These are phyloP conservation scores for Alloascoidea hylecoeti DNA, from an alignment of 805 yeast genomes.

Conservation along the genomic window DNA sequence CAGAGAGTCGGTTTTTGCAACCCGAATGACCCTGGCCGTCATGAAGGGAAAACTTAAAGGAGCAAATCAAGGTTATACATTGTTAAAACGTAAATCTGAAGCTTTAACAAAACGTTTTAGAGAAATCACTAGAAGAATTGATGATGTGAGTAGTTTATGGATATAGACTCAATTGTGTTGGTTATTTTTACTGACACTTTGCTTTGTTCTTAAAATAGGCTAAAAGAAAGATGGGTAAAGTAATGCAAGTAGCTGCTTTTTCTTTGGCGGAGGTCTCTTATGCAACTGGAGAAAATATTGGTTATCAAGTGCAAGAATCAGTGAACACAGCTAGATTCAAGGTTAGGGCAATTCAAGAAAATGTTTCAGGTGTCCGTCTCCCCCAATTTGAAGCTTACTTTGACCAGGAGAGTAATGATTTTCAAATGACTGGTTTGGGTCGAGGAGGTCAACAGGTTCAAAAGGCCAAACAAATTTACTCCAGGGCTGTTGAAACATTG, in stretches of 20 bases:
- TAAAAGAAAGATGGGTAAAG: constrained; percentile 93
- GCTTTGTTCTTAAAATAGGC: constrained; percentile 22
- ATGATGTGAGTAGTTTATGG: constrained; percentile 33
- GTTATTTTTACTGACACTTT: neutral
- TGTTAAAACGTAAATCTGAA: constrained; percentile 90
- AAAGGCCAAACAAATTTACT: constrained; percentile 83
- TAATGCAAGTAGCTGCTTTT: constrained; percentile 97
- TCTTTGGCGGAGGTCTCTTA: constrained; percentile 94
- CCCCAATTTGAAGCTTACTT: constrained; percentile 85
- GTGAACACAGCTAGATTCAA: constrained; percentile 81
- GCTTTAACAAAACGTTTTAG: constrained; percentile 94
- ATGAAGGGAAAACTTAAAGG: constrained; percentile 96
- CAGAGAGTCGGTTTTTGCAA: constrained; percentile 94
- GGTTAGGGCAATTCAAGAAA: constrained; percentile 85
- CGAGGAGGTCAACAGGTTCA: constrained; percentile 98
- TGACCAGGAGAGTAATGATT: constrained; percentile 80
- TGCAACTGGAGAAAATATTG: constrained; percentile 94
- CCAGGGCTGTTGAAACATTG: constrained; percentile 92
- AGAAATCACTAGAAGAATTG: constrained; percentile 88
- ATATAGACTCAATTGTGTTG: neutral
- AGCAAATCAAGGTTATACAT: constrained; percentile 91
- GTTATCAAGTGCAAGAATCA: constrained; percentile 90
- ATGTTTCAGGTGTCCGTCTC: constrained; percentile 88
- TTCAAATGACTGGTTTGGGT: constrained; percentile 92
- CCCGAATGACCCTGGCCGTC: constrained; percentile 90